Evolutionary conservation across 805 yeast genomes (phyloP), one percentile per base, ranked within the genome.

Genomic region (Candida railenensis): DNA sequence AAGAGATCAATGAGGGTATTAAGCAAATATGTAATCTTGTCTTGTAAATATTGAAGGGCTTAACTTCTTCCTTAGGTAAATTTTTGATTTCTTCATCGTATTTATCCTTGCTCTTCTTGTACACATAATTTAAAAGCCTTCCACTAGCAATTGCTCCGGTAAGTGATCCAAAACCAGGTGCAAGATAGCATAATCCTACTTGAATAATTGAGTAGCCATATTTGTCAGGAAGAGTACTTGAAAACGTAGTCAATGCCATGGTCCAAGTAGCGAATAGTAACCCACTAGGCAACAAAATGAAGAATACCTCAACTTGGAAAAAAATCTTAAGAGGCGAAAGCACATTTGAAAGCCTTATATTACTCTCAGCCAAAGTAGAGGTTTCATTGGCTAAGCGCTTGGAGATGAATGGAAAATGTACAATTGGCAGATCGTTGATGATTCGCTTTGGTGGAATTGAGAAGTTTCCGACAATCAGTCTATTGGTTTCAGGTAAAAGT

Each of bases 401-500:
- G 5, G 47, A 43, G 43, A 58, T 58, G 4, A 40, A 32, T 2
- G 58, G 56, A 7, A 64, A 51, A 22, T 53, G 48, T 39, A 80
- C 51, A 1, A 76, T 52, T 0, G 83, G 83, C 0, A 82, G 73
- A 42, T 57, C 66, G 46, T 77, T 71, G 2, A 69, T 20, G 9
- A 62, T 34, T 0, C 46, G 48, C 34, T 51, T 58, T 0, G 92
- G 94, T 2, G 55, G 57, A 0, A 81, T 62, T 2, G 88, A 78
- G 1, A 88, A 83, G 59, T 87, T 87, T 0, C 94, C 96, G 1
- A 83, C 91, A 5, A 85, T 58, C 0, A 76, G 60, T 45, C 95
- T 71, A 44, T 77, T 78, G 0, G 96, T 89, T 55, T 89, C 96
- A 1, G 96, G 95, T 9, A 88, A 59, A 2, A 58, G 18, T 3